Evolutionary conservation across 2,329 filamentous ascomycete species (phyloP).

Genomic region (Colletotrichum cereale): DNA sequence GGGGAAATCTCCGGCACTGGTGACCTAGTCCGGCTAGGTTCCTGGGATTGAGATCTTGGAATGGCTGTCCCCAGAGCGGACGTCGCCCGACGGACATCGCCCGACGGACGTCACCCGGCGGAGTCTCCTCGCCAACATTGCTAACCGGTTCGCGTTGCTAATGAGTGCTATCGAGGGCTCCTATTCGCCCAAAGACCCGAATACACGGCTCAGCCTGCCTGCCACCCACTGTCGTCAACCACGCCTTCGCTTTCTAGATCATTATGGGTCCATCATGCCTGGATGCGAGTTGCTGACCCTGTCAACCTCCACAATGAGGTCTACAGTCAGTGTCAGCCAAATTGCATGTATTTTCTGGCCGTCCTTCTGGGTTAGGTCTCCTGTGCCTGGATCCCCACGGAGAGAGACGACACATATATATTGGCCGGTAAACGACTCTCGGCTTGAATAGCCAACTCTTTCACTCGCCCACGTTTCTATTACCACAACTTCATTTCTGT

Average conservation of each 20-base stretch:
- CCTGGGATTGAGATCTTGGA: neutral
- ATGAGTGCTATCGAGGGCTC: neutral
- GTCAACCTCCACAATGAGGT: constrained; percentile 4
- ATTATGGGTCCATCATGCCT: neutral
- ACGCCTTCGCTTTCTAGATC: constrained; percentile 14
- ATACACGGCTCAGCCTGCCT: neutral
- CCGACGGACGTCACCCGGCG: neutral
- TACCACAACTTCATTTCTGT: constrained; percentile 21
- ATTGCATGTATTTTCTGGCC: neutral
- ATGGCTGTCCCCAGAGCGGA: constrained; percentile 14
- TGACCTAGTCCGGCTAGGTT: constrained; percentile 14
- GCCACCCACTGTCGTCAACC: neutral
- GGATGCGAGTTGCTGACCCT: constrained; percentile 19
- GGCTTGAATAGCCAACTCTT: neutral
- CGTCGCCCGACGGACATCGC: constrained; percentile 19
- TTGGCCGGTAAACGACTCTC: too few species aligned
- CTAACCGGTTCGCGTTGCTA: constrained; percentile 17
- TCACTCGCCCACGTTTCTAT: neutral
- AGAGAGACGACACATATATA: constrained; percentile 17
- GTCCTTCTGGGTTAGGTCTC: constrained; percentile 16
- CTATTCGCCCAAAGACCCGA: neutral
- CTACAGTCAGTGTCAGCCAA: neutral
- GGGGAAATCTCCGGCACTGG: constrained; percentile 17
- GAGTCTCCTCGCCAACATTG: neutral
- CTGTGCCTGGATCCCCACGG: neutral